Base-by-base conservation (phyloP, 208 protist species). In the Trypanosomatidae sp. region DNA sequence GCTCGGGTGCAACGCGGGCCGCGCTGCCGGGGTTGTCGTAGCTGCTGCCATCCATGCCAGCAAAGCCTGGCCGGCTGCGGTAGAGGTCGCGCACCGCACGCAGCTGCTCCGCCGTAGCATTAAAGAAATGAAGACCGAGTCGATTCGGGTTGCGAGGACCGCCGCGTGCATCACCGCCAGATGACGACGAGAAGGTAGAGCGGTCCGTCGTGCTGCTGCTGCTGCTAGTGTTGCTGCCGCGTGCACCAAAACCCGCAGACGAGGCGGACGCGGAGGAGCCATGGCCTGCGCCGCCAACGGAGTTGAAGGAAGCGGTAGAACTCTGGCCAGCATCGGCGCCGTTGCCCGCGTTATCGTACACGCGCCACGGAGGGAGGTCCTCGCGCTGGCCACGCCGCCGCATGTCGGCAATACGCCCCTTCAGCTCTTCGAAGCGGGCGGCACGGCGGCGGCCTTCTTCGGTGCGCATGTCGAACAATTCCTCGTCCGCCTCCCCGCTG, bases 21-120 rank as follows among this genome's bases (percentile, higher is more conserved):
- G 71, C 71, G 56, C 76, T 83, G 25, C 1, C 53, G 6, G 74
- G 62, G 71, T 71, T 77, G 69, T 87, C 82, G 74, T 81, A 90
- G 9, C 74, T 64, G 52, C 77, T 79, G 69, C 83, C 82, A 46
- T 86, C 80, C 67, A 90, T 80, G 1, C 86, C 86, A 5, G 76
- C 80, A 56, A 88, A 90, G 41, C 66, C 60, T 10, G 73, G 79
- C 0, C 68, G 77, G n/a, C 44, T 69, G 9, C 73, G 46, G 60
- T 85, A 84, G 8, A 70, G 39, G 10, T 82, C 66, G 4, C 68
- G 69, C 39, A 90, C 56, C 17, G 71, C n/a, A 0, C 44, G 19
- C 43, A 90, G 47, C n/a, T 69, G 47, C 25, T 46, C 28, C 15
- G 60, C 43, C 0, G 76, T 77, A n/a, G 41, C 17, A 17, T 71